These are phyloP conservation scores for Aspergillus calidoustus DNA, from an alignment of 2,329 filamentous ascomycete species.

Conservation along the genomic window DNA sequence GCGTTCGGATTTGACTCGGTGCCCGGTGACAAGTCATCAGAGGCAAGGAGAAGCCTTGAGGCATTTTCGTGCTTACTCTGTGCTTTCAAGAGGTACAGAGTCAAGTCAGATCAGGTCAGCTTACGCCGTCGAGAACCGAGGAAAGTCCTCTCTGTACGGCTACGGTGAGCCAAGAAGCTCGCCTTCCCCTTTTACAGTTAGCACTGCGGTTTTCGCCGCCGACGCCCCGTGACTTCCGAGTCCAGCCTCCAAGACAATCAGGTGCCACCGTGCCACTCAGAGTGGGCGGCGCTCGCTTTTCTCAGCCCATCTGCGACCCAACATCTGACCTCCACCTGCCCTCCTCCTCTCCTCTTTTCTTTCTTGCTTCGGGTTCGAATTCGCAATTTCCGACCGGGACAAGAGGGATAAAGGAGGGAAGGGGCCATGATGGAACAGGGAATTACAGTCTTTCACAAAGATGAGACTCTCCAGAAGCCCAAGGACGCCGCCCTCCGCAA, in stretches of 20 bases:
- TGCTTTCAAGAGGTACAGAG: not conserved
- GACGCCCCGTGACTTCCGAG: not conserved
- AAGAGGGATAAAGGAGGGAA: constrained; percentile 8
- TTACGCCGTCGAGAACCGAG: no score
- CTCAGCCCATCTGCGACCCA: constrained; percentile 15
- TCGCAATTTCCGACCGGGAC: constrained; percentile 2
- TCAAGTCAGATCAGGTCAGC: not conserved
- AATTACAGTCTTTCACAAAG: constrained; percentile 18
- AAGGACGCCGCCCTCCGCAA: constrained; percentile 5
- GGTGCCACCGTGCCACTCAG: no score
- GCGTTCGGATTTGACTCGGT: not conserved
- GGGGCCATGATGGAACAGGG: constrained; percentile 19
- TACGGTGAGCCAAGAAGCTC: no score
- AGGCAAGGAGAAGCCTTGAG: not conserved
- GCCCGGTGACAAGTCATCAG: not conserved
- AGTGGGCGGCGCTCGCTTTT: not conserved
- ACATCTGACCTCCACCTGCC: constrained; percentile 1
- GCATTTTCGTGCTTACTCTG: not conserved
- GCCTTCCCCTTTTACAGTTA: no score
- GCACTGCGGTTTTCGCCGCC: not conserved
- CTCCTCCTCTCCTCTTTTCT: constrained; percentile 11
- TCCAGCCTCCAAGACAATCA: not conserved
- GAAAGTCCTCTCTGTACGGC: no score
- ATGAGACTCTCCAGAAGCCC: constrained; percentile 14
- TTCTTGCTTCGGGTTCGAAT: constrained; percentile 3